Conservation (phyloP, 257 asterid genomes). For the Capsicum rhomboideum region DNA sequence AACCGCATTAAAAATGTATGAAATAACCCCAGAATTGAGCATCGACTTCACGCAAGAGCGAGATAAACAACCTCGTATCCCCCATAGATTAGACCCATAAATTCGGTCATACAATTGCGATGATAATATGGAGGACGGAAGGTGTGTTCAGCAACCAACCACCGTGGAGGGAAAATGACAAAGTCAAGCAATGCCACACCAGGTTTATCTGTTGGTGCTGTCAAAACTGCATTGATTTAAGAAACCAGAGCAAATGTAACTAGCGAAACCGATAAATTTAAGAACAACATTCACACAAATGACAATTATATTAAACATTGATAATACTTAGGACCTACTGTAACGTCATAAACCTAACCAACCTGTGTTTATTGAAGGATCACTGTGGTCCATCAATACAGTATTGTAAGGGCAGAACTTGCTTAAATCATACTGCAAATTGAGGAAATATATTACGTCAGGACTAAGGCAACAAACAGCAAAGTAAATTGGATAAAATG, state of each 20-base stretch:
- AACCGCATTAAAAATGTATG: background rate
- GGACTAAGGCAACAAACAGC: conserved; percentile 1
- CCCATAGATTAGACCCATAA: conserved; percentile 91
- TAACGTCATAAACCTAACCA: background rate
- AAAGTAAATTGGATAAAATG: background rate
- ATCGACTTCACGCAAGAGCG: background rate
- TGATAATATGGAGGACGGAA: conserved; percentile 98
- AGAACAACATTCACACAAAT: background rate
- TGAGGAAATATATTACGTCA: conserved; percentile 13
- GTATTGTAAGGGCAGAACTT: conserved; percentile 94
- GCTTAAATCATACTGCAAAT: conserved; percentile 81
- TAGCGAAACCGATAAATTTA: background rate
- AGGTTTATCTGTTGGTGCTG: conserved; percentile 88
- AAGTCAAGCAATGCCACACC: conserved; percentile 98
- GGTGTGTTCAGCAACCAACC: conserved; percentile 97
- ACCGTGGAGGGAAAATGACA: conserved; percentile 94
- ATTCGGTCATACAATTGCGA: conserved; percentile 98
- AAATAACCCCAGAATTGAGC: background rate
- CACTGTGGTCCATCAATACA: conserved; percentile 84
- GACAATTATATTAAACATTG: background rate
- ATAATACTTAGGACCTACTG: background rate
- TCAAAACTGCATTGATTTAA: conserved; percentile 59
- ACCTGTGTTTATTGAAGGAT: conserved; percentile 98
- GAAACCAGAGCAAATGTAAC: conserved; percentile 1
- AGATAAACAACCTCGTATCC: conserved; percentile 66